These are phyloP conservation scores for Pharnaceum exiguum DNA, from an alignment of 148 eudicot genomes.

Conservation along the genomic window DNA sequence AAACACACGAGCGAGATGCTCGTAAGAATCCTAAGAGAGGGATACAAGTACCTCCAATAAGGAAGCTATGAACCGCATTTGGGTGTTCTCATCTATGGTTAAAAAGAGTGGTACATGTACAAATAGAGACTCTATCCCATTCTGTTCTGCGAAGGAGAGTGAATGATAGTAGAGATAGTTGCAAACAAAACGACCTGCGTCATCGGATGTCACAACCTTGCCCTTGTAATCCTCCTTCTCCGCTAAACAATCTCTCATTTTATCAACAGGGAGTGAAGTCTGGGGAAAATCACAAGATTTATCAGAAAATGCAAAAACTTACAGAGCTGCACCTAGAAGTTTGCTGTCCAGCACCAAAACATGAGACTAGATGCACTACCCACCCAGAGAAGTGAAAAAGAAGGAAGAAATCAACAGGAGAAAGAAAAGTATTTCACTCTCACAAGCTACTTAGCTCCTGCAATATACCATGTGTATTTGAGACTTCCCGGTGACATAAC, in stretches of 20 bases:
- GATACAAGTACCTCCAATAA: conserved; percentile 86
- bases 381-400: not conserved
- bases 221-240: conserved; percentile 66
- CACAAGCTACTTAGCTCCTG: no score
- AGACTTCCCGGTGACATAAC: no score
- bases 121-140: conserved; percentile 73
- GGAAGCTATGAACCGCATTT: conserved; percentile 83
- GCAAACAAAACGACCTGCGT: conserved; percentile 97
- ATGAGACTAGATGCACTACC: not conserved
- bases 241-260: conserved; percentile 52
- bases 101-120: conserved; percentile 92
- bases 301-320: not conserved
- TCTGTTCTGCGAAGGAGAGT: conserved; percentile 82
- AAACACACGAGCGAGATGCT: conserved; percentile 13
- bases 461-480: no score
- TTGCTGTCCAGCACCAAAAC: not conserved
- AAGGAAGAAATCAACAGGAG: not conserved
- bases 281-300: conserved; percentile 19
- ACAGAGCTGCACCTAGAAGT: not conserved
- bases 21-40: conserved; percentile 28
- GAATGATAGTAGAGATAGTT: conserved; percentile 97
- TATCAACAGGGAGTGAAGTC: conserved; percentile 75
- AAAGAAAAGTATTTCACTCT: no score
- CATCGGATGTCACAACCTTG: conserved; percentile 80
- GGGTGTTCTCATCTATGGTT: conserved; percentile 76